Conservation (phyloP, 2,329 filamentous ascomycete species). For the Penicillium brevicompactum region DNA sequence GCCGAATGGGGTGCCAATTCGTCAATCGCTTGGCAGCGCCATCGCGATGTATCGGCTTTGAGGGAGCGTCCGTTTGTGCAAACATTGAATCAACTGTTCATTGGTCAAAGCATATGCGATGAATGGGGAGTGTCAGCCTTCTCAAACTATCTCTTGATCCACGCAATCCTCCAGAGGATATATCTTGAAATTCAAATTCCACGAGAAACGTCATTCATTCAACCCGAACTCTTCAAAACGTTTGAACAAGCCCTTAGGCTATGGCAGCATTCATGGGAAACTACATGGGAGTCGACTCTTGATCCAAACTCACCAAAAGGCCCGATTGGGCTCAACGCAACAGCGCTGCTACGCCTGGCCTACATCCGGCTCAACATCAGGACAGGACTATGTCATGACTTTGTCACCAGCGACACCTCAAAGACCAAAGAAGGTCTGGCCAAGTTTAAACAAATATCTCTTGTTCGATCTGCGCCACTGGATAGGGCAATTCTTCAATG, state of each 20-base stretch:
- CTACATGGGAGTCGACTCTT: slow-evolving; percentile 21
- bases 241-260: slow-evolving; percentile 11
- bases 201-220: background rate
- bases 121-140: background rate
- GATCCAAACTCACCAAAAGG: slow-evolving; percentile 22
- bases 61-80: background rate
- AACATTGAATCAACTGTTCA: background rate
- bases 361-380: slow-evolving; percentile 24
- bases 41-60: background rate
- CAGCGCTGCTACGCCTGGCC: slow-evolving; percentile 24
- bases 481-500: slow-evolving; percentile 24
- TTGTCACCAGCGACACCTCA: slow-evolving; percentile 11
- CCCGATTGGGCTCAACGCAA: slow-evolving; percentile 23
- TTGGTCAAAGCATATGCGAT: slow-evolving; percentile 1
- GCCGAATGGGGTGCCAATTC: slow-evolving; percentile 13
- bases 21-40: background rate
- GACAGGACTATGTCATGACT: slow-evolving; percentile 9
- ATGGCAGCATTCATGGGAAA: slow-evolving; percentile 26
- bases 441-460: background rate
- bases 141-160: background rate
- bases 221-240: background rate
- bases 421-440: slow-evolving; percentile 6
- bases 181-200: background rate
- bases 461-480: slow-evolving; percentile 9
- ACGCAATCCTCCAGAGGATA: background rate